Percentiles rank a stretch among this genome's conserved stretches.
Conservation (phyloP, 2,329 filamentous ascomycete genomes). For the Arthrobotrys entomopaga region DNA sequence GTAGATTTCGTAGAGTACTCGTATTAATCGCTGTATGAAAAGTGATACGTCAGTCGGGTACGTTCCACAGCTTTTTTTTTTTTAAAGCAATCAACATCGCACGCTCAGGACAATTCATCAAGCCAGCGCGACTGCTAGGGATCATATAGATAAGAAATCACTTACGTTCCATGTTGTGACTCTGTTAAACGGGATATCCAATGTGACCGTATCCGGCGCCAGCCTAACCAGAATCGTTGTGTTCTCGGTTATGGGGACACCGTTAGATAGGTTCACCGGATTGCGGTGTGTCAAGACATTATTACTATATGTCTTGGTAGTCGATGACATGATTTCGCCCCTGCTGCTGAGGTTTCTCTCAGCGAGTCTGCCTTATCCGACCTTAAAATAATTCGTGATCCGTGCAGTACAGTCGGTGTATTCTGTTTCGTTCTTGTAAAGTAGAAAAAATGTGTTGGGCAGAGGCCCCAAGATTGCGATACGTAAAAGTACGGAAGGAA, state of each 20-base stretch:
- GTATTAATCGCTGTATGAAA: constrained; percentile 42
- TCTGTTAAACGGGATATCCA: constrained; percentile 53
- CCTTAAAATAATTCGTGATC: background rate
- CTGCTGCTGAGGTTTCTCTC: constrained; percentile 24
- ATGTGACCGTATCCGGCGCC: constrained; percentile 39
- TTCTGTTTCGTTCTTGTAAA: constrained; percentile 2
- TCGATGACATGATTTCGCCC: constrained; percentile 21
- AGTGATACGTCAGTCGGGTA: constrained; percentile 36
- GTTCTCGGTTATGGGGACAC: constrained; percentile 31
- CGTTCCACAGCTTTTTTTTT: constrained; percentile 45
- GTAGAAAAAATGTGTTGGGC: background rate
- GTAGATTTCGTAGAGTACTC: constrained; percentile 50
- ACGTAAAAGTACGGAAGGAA: constrained; percentile 5
- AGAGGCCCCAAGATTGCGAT: background rate
- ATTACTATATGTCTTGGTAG: constrained; percentile 28
- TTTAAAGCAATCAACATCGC: constrained; percentile 24
- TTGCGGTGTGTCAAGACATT: constrained; percentile 35
- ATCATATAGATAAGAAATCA: background rate
- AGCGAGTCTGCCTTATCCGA: constrained; percentile 23
- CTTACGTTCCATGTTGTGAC: constrained; percentile 53
- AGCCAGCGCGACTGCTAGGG: background rate
- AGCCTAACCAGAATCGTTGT: constrained; percentile 51
- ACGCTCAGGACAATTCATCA: background rate
- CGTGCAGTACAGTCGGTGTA: too few relatives aligned
- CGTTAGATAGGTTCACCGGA: constrained; percentile 24